Percentiles rank a stretch among this genome's conserved stretches.
These are phyloP conservation scores for Paragyromitra xinjiangensis DNA, from an alignment of 495 filamentous ascomycete species.

Conservation along the genomic window DNA sequence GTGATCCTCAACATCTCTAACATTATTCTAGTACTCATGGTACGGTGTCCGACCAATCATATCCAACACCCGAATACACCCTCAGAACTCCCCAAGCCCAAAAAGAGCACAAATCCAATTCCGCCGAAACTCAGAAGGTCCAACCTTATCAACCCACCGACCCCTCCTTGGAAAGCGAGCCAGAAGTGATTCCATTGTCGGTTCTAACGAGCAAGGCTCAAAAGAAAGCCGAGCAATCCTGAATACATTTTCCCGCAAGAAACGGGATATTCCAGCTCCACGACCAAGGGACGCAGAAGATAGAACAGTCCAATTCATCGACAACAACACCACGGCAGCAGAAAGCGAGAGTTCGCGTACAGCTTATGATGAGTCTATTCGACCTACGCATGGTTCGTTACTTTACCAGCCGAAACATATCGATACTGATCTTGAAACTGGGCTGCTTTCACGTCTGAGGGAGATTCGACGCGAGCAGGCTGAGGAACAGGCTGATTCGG, in stretches of 20 bases:
- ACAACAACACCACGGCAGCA: slow-evolving; percentile 31
- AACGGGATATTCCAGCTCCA: slow-evolving; percentile 27
- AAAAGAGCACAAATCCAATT: slow-evolving; percentile 33
- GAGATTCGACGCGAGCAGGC: slow-evolving; percentile 45
- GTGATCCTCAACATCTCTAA: slow-evolving; percentile 12
- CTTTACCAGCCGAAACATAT: slow-evolving; percentile 37
- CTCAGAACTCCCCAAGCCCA: slow-evolving; percentile 28
- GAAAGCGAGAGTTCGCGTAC: slow-evolving; percentile 54
- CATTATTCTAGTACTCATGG: slow-evolving; percentile 48
- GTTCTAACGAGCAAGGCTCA: slow-evolving; percentile 29
- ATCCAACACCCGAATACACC: slow-evolving; percentile 4
- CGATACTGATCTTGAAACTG: slow-evolving; percentile 44
- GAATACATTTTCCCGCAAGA: slow-evolving; percentile 48
- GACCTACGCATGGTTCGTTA: slow-evolving; percentile 17
- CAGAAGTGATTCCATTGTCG: slow-evolving; percentile 45
- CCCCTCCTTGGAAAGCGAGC: slow-evolving; percentile 51
- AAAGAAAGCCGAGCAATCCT: slow-evolving; percentile 34
- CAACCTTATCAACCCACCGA: slow-evolving; percentile 24
- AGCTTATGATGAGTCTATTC: slow-evolving; percentile 49
- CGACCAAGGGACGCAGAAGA: slow-evolving; percentile 42
- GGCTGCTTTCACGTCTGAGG: slow-evolving; percentile 35
- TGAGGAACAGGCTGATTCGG: slow-evolving; percentile 47
- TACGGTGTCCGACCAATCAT: slow-evolving; percentile 48
- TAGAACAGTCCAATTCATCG: slow-evolving; percentile 36
- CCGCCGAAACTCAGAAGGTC: slow-evolving; percentile 37